A percentile compares a stretch with the other conserved stretches of the same genome.
Conservation (phyloP, 768 basidiomycete genomes). For the Russula emetica region DNA sequence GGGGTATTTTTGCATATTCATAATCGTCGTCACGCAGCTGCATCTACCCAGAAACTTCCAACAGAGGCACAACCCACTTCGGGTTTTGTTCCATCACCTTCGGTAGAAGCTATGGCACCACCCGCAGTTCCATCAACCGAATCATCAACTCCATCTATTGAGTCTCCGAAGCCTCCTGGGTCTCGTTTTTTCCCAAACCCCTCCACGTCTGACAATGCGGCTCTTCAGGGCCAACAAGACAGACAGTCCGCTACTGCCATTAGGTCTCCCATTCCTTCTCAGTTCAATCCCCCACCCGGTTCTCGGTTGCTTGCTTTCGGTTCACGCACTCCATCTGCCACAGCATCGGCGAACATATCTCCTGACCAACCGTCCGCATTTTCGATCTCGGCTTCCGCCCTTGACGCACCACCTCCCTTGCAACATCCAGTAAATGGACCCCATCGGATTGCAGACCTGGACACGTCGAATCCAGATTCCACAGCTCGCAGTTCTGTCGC, state of each 20-base stretch:
- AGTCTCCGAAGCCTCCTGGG: slow-evolving; percentile 29
- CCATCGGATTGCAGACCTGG: slow-evolving; percentile 9
- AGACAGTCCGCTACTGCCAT: slow-evolving; percentile 18
- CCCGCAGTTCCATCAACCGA: slow-evolving; percentile 20
- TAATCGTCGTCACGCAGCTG: slow-evolving; percentile 6
- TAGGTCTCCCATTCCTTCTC: slow-evolving; percentile 31
- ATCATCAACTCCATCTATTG: slow-evolving; percentile 23
- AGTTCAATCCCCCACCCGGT: slow-evolving; percentile 41
- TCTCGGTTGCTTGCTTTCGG: slow-evolving; percentile 44
- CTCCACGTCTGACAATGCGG: slow-evolving; percentile 10
- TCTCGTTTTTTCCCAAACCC: slow-evolving; percentile 40
- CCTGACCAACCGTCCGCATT: slow-evolving; percentile 26
- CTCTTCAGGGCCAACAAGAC: slow-evolving; percentile 21
- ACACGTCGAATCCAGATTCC: background rate
- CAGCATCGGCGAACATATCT: slow-evolving; percentile 14
- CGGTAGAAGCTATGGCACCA: slow-evolving; percentile 4
- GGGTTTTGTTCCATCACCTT: slow-evolving; percentile 6
- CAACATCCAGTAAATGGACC: slow-evolving; percentile 20
- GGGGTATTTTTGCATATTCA: background rate
- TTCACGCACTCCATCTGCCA: slow-evolving; percentile 31
- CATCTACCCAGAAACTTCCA: slow-evolving; percentile 7
- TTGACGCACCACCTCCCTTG: slow-evolving; percentile 28
- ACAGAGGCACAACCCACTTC: slow-evolving; percentile 11
- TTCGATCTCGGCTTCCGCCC: slow-evolving; percentile 23
- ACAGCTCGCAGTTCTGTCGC: background rate